Conservation (phyloP, 176 grass and related monocot genomes). For the Lolium multiflorum region DNA sequence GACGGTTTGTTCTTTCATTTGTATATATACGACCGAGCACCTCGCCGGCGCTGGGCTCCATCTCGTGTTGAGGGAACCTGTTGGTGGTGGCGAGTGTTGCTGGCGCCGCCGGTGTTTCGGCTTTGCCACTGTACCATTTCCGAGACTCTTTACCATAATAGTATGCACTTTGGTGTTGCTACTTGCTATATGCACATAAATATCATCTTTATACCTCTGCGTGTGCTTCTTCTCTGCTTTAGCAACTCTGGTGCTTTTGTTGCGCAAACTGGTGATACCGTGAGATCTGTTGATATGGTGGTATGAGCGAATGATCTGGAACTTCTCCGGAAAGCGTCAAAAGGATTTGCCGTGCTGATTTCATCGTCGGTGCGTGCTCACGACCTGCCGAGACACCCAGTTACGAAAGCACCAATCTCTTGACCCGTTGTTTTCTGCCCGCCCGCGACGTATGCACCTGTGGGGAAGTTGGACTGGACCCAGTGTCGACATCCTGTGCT, state of each 20-base stretch:
- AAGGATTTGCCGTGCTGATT: neutral
- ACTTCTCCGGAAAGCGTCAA: neutral
- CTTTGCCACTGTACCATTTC: conserved; percentile 51
- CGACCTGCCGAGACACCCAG: neutral
- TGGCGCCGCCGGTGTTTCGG: conserved; percentile 40
- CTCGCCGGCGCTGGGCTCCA: conserved; percentile 31
- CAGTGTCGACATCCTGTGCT: conserved; percentile 15
- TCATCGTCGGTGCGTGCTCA: conserved; percentile 15
- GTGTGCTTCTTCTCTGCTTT: neutral
- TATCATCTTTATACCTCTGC: neutral
- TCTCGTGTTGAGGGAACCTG: too few species aligned
- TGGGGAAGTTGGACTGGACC: neutral
- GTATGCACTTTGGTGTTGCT: conserved; percentile 42
- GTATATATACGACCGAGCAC: conserved; percentile 39
- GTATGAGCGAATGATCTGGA: too few species aligned
- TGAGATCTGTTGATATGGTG: neutral
- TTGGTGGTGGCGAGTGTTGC: conserved; percentile 41
- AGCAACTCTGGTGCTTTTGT: neutral
- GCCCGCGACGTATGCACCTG: neutral
- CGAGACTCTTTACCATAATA: conserved; percentile 47
- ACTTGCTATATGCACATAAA: conserved; percentile 31
- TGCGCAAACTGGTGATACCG: neutral
- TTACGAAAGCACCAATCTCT: neutral
- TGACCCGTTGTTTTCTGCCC: neutral
- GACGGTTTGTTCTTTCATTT: conserved; percentile 42